Conservation (phyloP, 345 rosid genomes). For the Rhodamnia argentea region DNA sequence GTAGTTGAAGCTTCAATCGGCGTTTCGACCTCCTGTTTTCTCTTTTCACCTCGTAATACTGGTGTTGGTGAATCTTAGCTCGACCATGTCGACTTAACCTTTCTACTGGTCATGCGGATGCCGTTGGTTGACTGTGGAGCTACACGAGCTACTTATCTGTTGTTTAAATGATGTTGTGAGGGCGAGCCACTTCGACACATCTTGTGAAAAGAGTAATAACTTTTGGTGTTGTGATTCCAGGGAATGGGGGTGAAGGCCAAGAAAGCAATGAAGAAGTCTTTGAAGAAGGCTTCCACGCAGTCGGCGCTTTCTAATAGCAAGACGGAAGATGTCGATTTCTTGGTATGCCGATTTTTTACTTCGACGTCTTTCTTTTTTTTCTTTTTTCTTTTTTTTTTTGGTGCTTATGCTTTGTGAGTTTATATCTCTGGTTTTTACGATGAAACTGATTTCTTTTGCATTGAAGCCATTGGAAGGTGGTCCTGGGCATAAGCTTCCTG, state of each 20-base stretch:
- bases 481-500: constrained; percentile 42
- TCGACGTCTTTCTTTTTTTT: background rate
- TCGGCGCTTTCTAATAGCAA: constrained; percentile 8
- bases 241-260: constrained; percentile 67
- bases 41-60: background rate
- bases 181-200: background rate
- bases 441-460: background rate
- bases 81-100: background rate
- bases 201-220: background rate
- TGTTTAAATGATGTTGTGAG: background rate
- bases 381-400: background rate
- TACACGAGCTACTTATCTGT: background rate
- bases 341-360: constrained; percentile 28
- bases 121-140: background rate
- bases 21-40: background rate
- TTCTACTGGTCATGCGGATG: background rate
- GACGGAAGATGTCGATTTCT: constrained; percentile 46
- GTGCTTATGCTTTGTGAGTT: background rate
- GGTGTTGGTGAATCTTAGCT: background rate
- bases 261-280: constrained; percentile 51
- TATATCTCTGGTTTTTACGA: background rate
- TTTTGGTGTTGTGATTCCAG: background rate
- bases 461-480: constrained; percentile 77
- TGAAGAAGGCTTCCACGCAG: constrained; percentile 40
- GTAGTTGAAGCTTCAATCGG: background rate